Conservation (phyloP, 1,284 basidiomycete genomes). For the Leccinum cinnamomeum region DNA sequence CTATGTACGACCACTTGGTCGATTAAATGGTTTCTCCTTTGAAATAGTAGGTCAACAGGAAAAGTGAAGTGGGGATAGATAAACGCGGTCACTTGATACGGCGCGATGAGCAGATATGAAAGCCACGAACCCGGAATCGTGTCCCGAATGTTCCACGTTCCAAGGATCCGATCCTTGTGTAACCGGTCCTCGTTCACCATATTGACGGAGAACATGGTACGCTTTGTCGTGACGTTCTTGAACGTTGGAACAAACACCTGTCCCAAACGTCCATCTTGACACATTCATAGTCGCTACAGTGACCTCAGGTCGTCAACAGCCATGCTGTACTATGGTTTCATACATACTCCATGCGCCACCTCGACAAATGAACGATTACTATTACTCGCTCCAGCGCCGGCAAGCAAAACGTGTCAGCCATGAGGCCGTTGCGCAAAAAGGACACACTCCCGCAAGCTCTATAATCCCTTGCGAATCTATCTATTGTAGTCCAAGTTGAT, state of each 20-base stretch:
- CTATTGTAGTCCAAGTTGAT: slow-evolving; percentile 22
- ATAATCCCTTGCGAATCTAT: slow-evolving; percentile 29
- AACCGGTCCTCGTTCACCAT: neutral
- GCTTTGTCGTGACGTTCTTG: neutral
- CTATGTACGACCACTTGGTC: neutral
- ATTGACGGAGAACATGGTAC: neutral
- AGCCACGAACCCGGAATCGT: neutral
- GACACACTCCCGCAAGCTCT: slow-evolving; percentile 19
- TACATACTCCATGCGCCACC: slow-evolving; percentile 20
- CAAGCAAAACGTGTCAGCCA: slow-evolving; percentile 37
- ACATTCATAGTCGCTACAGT: neutral
- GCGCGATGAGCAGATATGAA: slow-evolving; percentile 21
- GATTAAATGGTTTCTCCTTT: neutral
- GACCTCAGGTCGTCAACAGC: neutral
- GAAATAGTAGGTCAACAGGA: neutral
- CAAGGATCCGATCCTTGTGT: neutral
- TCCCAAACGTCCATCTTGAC: neutral
- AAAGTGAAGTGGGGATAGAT: neutral
- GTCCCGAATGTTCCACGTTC: slow-evolving; percentile 1
- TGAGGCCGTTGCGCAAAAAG: slow-evolving; percentile 29
- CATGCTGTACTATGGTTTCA: slow-evolving; percentile 13
- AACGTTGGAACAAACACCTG: neutral
- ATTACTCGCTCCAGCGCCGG: slow-evolving; percentile 19
- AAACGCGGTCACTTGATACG: slow-evolving; percentile 8
- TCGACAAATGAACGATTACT: slow-evolving; percentile 29